phyloP scores from a whole-genome alignment of 306 rosid species.

The Prinsepia uniflora region DNA sequence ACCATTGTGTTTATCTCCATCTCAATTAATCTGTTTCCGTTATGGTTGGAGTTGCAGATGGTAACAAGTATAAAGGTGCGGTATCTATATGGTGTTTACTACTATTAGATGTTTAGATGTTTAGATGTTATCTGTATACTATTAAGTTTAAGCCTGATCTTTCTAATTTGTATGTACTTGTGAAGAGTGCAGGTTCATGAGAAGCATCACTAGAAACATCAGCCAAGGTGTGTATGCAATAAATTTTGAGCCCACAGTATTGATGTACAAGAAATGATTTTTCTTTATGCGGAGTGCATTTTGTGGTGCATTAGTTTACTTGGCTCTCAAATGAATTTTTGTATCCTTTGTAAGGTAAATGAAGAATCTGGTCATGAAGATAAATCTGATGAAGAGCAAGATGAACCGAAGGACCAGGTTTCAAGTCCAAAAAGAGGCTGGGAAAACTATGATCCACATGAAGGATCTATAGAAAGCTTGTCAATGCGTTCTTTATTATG shows the following conservation, averaged over 20 bases:
- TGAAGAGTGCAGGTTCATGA: conserved; percentile 48
- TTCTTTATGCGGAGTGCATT: background rate
- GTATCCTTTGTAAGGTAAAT: background rate
- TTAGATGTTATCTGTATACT: too few species aligned
- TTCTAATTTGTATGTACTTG: too few species aligned
- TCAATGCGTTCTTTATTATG: too few species aligned
- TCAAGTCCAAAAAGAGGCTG: too few species aligned
- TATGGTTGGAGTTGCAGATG: conserved; percentile 33
- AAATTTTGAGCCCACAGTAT: background rate
- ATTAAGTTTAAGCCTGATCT: too few species aligned
- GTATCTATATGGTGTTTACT: conserved; percentile 54
- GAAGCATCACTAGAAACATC: conserved; percentile 60
- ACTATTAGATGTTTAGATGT: too few species aligned
- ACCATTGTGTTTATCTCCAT: too few species aligned
- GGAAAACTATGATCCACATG: too few species aligned
- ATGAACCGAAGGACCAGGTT: too few species aligned
- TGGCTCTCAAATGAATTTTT: background rate
- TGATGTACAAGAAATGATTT: background rate
- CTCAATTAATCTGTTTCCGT: background rate
- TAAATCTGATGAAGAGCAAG: too few species aligned
- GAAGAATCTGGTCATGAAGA: too few species aligned
- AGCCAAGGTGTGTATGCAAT: conserved; percentile 51
- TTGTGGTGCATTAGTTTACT: background rate
- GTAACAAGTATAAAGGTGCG: conserved; percentile 55
- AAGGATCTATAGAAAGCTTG: too few species aligned